phyloP scores from a whole-genome alignment of 495 filamentous ascomycete genomes.

The Aspergillus diversus region DNA sequence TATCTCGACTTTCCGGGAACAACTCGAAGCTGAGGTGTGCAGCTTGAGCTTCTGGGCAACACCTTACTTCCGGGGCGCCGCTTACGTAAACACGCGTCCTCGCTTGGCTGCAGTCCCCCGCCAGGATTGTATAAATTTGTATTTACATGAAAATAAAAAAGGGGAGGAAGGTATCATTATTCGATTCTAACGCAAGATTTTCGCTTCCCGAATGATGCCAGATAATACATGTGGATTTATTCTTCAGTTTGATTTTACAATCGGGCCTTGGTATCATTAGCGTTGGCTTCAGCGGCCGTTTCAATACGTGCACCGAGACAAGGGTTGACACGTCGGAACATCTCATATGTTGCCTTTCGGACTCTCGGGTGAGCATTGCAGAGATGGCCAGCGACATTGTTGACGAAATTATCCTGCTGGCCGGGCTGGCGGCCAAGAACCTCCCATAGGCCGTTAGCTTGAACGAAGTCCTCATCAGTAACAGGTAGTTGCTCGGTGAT shows the following conservation, averaged over 20 bases:
- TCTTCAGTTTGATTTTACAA: conserved; percentile 26
- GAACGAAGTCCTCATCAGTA: conserved; percentile 64
- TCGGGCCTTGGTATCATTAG: conserved; percentile 31
- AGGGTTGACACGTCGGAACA: conserved; percentile 47
- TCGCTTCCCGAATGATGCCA: neutral
- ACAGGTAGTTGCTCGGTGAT: conserved; percentile 51
- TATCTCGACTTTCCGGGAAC: conserved; percentile 1
- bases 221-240: neutral
- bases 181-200: neutral
- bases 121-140: neutral
- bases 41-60: neutral
- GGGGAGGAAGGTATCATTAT: conserved; percentile 4
- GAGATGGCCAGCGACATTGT: conserved; percentile 62
- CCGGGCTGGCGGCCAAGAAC: conserved; percentile 63
- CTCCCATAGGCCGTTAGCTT: conserved; percentile 66
- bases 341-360: conserved; percentile 59
- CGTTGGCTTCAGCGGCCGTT: conserved; percentile 46
- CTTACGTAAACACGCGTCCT: conserved; percentile 30
- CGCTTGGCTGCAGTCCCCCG: too few species aligned
- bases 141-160: neutral
- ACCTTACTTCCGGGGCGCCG: conserved; percentile 8
- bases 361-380: conserved; percentile 53
- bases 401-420: conserved; percentile 69
- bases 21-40: neutral
- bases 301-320: conserved; percentile 49